phyloP scores from a whole-genome alignment of 768 basidiomycete species.

The Boletus sp. region DNA sequence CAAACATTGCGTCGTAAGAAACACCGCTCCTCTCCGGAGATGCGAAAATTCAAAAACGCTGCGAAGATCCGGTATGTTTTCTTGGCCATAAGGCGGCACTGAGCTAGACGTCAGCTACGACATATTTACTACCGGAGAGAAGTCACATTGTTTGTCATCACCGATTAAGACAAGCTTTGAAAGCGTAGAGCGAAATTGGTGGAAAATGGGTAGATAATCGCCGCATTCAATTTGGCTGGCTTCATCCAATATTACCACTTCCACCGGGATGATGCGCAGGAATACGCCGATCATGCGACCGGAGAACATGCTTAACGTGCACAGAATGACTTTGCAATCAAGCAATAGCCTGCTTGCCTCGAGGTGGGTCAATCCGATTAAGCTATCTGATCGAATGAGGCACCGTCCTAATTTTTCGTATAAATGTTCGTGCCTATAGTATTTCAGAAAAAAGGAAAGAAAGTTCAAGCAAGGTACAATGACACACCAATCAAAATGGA shows the following conservation, averaged over 20 bases:
- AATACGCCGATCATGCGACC: constrained; percentile 17
- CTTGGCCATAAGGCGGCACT: constrained; percentile 82
- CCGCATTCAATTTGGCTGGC: constrained; percentile 44
- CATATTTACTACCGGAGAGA: not conserved
- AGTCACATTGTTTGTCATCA: constrained; percentile 38
- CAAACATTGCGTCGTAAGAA: constrained; percentile 76
- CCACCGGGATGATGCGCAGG: constrained; percentile 32
- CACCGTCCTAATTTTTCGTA: constrained; percentile 29
- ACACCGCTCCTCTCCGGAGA: constrained; percentile 44
- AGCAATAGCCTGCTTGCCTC: constrained; percentile 27
- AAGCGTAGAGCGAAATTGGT: constrained; percentile 25
- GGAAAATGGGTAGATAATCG: constrained; percentile 38
- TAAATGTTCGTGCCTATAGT: no score
- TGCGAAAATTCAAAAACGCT: constrained; percentile 76
- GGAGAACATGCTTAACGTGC: constrained; percentile 49
- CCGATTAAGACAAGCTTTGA: constrained; percentile 40
- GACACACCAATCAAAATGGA: no score
- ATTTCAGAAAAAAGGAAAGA: no score
- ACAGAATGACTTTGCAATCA: constrained; percentile 40
- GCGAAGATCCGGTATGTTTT: constrained; percentile 58
- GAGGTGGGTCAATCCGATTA: constrained; percentile 13
- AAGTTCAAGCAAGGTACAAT: not conserved
- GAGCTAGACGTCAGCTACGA: not conserved
- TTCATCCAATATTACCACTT: no score
- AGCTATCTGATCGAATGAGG: constrained; percentile 39